These are phyloP conservation scores for Stagonosporopsis vannaccii DNA, from an alignment of 2,329 filamentous ascomycete species.

Conservation along the genomic window DNA sequence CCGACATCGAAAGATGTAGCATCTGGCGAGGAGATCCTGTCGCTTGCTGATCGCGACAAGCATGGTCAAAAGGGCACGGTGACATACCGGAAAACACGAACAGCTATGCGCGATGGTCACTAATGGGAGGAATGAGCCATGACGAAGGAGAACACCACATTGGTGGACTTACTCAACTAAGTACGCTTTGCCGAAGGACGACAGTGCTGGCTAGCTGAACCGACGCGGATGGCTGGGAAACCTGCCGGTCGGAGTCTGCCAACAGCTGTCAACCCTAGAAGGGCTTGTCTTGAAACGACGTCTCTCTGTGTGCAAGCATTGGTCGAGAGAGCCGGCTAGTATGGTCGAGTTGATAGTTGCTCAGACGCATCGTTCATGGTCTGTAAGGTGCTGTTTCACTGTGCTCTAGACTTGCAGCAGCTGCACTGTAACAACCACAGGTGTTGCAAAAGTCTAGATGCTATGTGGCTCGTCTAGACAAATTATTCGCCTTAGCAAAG, in stretches of 20 bases:
- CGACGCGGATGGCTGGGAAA: slow-evolving; percentile 1
- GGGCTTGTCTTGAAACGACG: neutral
- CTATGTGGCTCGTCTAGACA: neutral
- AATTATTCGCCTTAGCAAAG: neutral
- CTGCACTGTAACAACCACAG: neutral
- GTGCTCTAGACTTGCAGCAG: neutral
- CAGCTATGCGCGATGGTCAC: neutral
- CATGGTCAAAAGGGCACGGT: slow-evolving; percentile 4
- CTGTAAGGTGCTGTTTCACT: neutral
- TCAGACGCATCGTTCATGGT: no score
- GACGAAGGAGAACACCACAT: neutral
- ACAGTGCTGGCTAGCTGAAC: neutral
- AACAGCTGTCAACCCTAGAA: neutral
- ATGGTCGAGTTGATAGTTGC: neutral
- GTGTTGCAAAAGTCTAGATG: neutral
- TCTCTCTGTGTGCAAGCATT: no score
- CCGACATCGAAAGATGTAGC: slow-evolving; percentile 6
- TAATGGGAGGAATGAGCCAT: slow-evolving; percentile 6
- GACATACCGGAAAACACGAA: slow-evolving; percentile 7
- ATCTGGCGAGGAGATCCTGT: slow-evolving; percentile 8
- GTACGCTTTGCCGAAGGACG: neutral
- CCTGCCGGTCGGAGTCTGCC: neutral
- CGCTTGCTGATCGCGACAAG: slow-evolving; percentile 1
- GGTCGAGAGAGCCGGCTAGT: neutral
- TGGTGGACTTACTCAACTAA: neutral